Conservation (phyloP, 495 filamentous ascomycete species). For the Friedmanniomyces endolithicus region DNA sequence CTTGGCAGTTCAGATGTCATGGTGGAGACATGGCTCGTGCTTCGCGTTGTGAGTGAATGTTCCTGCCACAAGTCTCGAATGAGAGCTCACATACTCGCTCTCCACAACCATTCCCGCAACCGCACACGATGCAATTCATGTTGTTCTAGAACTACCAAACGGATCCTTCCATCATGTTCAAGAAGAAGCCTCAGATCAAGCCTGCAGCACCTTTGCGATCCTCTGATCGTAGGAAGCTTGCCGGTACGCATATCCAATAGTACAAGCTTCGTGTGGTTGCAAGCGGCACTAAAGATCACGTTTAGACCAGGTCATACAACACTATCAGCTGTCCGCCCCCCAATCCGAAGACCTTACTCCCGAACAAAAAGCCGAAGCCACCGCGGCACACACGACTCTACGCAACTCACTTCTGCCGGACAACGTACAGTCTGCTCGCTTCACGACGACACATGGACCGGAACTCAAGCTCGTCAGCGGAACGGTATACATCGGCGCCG, state of each 20-base stretch:
- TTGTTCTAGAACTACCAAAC: too few species aligned
- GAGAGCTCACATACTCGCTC: too few species aligned
- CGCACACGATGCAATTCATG: too few species aligned
- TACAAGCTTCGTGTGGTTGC: too few species aligned
- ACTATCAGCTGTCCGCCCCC: slow-evolving; percentile 41
- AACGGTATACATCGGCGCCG: slow-evolving; percentile 52
- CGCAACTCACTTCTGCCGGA: slow-evolving; percentile 55
- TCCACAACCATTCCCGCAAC: too few species aligned
- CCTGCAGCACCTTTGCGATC: slow-evolving; percentile 55
- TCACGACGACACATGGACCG: slow-evolving; percentile 57
- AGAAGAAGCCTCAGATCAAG: slow-evolving; percentile 73
- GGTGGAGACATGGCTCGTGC: background rate
- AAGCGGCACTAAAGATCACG: background rate
- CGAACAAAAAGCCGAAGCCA: slow-evolving; percentile 32
- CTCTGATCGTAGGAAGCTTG: slow-evolving; percentile 57
- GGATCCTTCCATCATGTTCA: slow-evolving; percentile 53
- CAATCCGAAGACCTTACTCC: slow-evolving; percentile 27
- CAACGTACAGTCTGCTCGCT: slow-evolving; percentile 49
- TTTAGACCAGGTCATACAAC: slow-evolving; percentile 50
- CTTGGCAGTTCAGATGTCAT: background rate
- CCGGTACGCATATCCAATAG: slow-evolving; percentile 20
- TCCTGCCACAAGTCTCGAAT: background rate
- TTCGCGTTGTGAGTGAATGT: background rate
- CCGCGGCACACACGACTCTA: slow-evolving; percentile 40
- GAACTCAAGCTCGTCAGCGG: slow-evolving; percentile 52